These are phyloP conservation scores for Neonectria faginata DNA, from an alignment of 2,329 filamentous ascomycete species.

Conservation along the genomic window DNA sequence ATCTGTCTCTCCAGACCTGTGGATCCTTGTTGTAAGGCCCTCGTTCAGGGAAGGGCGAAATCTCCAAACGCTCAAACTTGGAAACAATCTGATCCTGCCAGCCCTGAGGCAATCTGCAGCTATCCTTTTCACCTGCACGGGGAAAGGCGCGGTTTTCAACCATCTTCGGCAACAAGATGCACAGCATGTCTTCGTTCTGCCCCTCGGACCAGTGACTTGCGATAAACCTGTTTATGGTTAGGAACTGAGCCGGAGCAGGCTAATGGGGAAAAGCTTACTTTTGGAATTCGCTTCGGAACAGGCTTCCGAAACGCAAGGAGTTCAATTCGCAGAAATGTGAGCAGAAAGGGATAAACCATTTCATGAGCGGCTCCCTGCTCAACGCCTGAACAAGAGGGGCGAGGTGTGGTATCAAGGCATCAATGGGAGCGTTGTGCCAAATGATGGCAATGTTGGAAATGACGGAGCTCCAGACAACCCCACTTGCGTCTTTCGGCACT, in stretches of 20 bases:
- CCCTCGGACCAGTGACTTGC: slow-evolving; percentile 77
- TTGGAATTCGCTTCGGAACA: slow-evolving; percentile 86
- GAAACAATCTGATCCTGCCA: slow-evolving; percentile 81
- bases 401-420: slow-evolving; percentile 78
- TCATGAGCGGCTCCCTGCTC: slow-evolving; percentile 72
- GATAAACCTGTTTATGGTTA: slow-evolving; percentile 72
- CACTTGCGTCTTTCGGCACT: slow-evolving; percentile 51
- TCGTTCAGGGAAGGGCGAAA: slow-evolving; percentile 73
- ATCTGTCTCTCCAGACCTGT: slow-evolving; percentile 70
- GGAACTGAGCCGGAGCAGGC: slow-evolving; percentile 26
- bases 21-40: slow-evolving; percentile 72
- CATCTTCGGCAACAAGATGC: slow-evolving; percentile 75
- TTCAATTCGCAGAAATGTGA: slow-evolving; percentile 82
- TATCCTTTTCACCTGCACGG: slow-evolving; percentile 62
- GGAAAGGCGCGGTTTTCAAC: slow-evolving; percentile 67
- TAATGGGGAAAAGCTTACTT: slow-evolving; percentile 62
- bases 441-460: slow-evolving; percentile 72
- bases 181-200: slow-evolving; percentile 75
- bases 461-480: slow-evolving; percentile 67
- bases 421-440: slow-evolving; percentile 82
- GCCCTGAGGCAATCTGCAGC: slow-evolving; percentile 68
- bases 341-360: slow-evolving; percentile 87
- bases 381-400: slow-evolving; percentile 73
- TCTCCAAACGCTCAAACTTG: slow-evolving; percentile 74
- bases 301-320: slow-evolving; percentile 76